A percentile compares a stretch with the other conserved stretches of the same genome.
These are phyloP conservation scores for Flaveria bidentis DNA, from an alignment of 129 eudicot species.

Conservation along the genomic window DNA sequence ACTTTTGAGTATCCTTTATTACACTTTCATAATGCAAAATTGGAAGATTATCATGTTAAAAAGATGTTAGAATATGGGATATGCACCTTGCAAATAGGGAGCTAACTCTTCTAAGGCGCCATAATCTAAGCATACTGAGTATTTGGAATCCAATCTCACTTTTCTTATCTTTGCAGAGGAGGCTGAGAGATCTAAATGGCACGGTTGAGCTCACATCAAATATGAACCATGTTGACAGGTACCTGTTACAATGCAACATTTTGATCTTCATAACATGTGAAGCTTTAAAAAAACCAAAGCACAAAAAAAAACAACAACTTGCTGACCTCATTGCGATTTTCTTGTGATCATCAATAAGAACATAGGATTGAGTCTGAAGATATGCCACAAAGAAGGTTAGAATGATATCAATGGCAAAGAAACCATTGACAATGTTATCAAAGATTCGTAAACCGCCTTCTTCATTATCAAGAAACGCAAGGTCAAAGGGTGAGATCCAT, in stretches of 20 bases:
- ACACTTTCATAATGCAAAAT: conserved; percentile 13
- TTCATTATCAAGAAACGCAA: conserved; percentile 65
- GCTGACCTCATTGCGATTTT: conserved; percentile 78
- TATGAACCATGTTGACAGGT: conserved; percentile 85
- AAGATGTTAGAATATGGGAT: neutral
- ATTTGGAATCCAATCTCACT: conserved; percentile 63
- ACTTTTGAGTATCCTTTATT: conserved; percentile 16
- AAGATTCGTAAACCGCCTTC: conserved; percentile 56
- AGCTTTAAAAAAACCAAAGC: neutral
- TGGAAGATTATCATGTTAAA: conserved; percentile 12
- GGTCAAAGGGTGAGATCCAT: conserved; percentile 88
- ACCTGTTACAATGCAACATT: conserved; percentile 56
- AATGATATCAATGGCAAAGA: conserved; percentile 83
- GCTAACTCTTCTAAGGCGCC: conserved; percentile 99
- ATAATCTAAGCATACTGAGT: conserved; percentile 88
- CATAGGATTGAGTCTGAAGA: conserved; percentile 65
- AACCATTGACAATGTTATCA: conserved; percentile 86
- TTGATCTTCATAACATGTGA: conserved; percentile 7
- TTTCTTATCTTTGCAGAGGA: conserved; percentile 68
- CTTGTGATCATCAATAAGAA: conserved; percentile 72
- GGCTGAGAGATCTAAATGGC: conserved; percentile 76
- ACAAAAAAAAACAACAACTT: neutral
- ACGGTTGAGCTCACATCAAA: conserved; percentile 89
- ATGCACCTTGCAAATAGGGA: conserved; percentile 86
- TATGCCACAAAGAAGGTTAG: conserved; percentile 96